A percentile compares a stretch with the other conserved stretches of the same genome.
Evolutionary conservation across 2,329 filamentous ascomycete species (phyloP).

Genomic region (Botrytis fragariae): DNA sequence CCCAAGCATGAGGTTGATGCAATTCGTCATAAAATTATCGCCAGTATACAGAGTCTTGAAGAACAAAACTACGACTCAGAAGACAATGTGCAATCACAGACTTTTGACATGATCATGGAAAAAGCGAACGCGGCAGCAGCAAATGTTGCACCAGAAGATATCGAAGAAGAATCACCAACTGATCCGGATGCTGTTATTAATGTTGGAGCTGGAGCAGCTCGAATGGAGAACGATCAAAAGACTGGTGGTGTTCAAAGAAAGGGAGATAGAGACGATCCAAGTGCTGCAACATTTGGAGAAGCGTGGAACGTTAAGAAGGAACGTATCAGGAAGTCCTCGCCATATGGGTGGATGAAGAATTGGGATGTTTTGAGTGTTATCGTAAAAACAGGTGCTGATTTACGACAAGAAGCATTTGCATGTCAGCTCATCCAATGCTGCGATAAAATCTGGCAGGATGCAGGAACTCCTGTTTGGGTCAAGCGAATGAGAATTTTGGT

Average conservation of each 20-base stretch:
- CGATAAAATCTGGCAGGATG: constrained; percentile 77
- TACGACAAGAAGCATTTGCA: constrained; percentile 82
- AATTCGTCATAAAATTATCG: constrained; percentile 82
- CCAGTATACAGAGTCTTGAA: constrained; percentile 84
- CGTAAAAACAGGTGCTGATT: constrained; percentile 79
- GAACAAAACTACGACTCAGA: constrained; percentile 80
- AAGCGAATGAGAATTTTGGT: constrained; percentile 85
- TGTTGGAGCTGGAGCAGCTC: constrained; percentile 70
- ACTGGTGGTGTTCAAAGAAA: constrained; percentile 78
- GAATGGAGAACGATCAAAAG: constrained; percentile 89
- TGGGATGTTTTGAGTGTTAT: constrained; percentile 87
- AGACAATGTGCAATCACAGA: constrained; percentile 63
- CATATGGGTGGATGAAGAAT: constrained; percentile 86
- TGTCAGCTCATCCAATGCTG: constrained; percentile 82
- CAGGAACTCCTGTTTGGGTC: constrained; percentile 76
- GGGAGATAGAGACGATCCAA: constrained; percentile 80
- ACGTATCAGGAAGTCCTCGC: constrained; percentile 77
- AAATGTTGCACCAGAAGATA: constrained; percentile 48
- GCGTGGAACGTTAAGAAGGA: constrained; percentile 84
- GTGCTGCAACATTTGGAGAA: constrained; percentile 81
- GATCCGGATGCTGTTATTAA: constrained; percentile 49
- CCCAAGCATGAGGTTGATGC: constrained; percentile 78
- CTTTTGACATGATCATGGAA: constrained; percentile 79
- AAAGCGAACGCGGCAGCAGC: constrained; percentile 57
- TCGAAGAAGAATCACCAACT: constrained; percentile 52